Percentiles rank a stretch among this genome's conserved stretches.
phyloP scores from a whole-genome alignment of 2,329 filamentous ascomycete species.

The Botrytis fragariae region DNA sequence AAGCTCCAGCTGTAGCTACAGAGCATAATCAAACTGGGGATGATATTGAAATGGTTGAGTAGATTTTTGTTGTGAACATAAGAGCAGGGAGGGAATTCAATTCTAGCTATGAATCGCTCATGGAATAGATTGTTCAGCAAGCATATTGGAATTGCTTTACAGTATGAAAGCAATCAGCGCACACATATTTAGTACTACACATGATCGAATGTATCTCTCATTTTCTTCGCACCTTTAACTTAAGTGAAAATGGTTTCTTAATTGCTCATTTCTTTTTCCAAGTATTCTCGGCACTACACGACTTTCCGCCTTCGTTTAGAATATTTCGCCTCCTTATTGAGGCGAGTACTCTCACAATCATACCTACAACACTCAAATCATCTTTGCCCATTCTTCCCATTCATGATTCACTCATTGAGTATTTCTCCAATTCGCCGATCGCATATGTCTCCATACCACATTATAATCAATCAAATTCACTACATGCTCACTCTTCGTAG shows the following conservation, averaged over 20 bases:
- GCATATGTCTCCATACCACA: neutral
- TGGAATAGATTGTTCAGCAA: neutral
- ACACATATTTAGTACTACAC: neutral
- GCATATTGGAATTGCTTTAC: neutral
- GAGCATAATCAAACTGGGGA: conserved; percentile 43
- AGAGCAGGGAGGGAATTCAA: neutral
- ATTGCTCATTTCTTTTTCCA: neutral
- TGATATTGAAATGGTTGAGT: conserved; percentile 66
- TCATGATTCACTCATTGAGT: neutral
- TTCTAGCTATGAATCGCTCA: neutral
- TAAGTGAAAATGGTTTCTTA: neutral
- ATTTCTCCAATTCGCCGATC: neutral
- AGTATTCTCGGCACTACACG: neutral
- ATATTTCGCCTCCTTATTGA: neutral
- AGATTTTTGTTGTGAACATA: neutral
- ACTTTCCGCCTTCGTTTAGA: neutral
- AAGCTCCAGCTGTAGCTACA: conserved; percentile 33
- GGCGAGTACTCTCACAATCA: neutral
- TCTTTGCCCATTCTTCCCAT: neutral
- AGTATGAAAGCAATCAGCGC: neutral
- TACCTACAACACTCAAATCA: neutral
- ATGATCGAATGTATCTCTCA: neutral
- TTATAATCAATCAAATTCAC: neutral
- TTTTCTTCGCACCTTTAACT: neutral
- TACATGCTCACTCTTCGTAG: neutral